These are phyloP conservation scores for Torulaspora maleeae DNA, from an alignment of 805 yeast species.

Conservation along the genomic window DNA sequence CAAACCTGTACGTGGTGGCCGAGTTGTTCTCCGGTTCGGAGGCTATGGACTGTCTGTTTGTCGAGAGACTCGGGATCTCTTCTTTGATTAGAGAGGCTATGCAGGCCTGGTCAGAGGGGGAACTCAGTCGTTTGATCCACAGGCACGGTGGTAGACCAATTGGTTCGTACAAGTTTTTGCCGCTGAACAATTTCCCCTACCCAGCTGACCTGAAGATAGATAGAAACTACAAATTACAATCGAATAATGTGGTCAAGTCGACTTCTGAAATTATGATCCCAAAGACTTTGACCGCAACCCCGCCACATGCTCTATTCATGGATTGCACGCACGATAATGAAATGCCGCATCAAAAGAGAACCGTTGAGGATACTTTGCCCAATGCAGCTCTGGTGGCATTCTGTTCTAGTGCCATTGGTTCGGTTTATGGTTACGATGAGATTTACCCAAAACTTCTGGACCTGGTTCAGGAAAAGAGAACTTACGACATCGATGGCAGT, in stretches of 20 bases:
- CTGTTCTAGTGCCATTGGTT: conserved; percentile 90
- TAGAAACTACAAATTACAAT: conserved; percentile 18
- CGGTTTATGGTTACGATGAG: conserved; percentile 92
- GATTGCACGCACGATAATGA: conserved; percentile 97
- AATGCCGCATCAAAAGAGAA: conserved; percentile 81
- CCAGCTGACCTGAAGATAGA: conserved; percentile 49
- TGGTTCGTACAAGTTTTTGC: conserved; percentile 81
- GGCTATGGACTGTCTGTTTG: conserved; percentile 81
- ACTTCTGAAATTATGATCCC: conserved; percentile 68
- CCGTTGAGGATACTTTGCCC: conserved; percentile 90
- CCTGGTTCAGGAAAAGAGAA: conserved; percentile 70
- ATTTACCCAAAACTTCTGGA: conserved; percentile 77
- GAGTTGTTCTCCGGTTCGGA: conserved; percentile 93
- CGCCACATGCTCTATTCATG: conserved; percentile 95
- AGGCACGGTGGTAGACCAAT: conserved; percentile 94
- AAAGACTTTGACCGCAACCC: conserved; percentile 54
- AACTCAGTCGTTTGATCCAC: conserved; percentile 79
- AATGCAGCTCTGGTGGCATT: conserved; percentile 92
- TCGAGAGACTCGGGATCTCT: conserved; percentile 83
- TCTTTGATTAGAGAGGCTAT: conserved; percentile 92
- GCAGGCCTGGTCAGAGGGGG: conserved; percentile 90
- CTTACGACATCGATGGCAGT: conserved; percentile 45
- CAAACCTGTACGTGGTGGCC: conserved; percentile 87
- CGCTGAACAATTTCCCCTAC: conserved; percentile 68
- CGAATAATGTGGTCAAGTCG: conserved; percentile 17